Conservation (phyloP, 345 rosid genomes). For the Citrus glauca region DNA sequence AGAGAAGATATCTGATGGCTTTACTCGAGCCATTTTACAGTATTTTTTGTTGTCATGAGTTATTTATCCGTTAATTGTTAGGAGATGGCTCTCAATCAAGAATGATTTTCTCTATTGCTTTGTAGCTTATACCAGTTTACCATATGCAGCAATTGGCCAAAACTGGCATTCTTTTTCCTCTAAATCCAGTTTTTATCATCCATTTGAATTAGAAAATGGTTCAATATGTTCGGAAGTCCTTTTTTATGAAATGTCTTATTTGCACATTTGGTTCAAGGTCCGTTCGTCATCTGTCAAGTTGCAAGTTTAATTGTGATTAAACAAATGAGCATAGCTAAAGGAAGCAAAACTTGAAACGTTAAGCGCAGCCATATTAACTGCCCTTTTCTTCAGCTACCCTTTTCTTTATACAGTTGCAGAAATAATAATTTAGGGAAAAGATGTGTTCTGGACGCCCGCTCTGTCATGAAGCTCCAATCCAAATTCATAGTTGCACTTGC, state of each 20-base stretch:
- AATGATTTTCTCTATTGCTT: background rate
- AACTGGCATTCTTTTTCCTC: background rate
- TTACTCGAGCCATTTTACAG: slow-evolving; percentile 14
- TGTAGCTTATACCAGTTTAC: background rate
- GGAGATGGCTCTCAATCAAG: background rate
- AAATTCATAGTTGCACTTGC: too few relatives aligned
- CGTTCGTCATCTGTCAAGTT: too few relatives aligned
- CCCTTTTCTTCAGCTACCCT: background rate
- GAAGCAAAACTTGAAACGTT: background rate
- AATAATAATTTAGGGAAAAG: background rate
- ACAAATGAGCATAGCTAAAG: background rate
- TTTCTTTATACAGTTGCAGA: background rate
- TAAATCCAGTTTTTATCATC: background rate
- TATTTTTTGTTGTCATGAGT: background rate
- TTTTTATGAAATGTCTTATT: background rate
- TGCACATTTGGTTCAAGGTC: background rate
- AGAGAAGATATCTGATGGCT: slow-evolving; percentile 7
- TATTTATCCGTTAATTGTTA: background rate
- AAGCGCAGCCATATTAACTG: background rate
- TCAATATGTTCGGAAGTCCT: background rate
- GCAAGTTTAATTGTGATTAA: background rate
- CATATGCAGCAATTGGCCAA: background rate
- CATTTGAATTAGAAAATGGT: background rate
- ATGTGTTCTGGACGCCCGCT: background rate
- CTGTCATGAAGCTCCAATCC: background rate